Base-by-base conservation (phyloP, 805 yeast genomes). In the Nakazawaea populi region DNA sequence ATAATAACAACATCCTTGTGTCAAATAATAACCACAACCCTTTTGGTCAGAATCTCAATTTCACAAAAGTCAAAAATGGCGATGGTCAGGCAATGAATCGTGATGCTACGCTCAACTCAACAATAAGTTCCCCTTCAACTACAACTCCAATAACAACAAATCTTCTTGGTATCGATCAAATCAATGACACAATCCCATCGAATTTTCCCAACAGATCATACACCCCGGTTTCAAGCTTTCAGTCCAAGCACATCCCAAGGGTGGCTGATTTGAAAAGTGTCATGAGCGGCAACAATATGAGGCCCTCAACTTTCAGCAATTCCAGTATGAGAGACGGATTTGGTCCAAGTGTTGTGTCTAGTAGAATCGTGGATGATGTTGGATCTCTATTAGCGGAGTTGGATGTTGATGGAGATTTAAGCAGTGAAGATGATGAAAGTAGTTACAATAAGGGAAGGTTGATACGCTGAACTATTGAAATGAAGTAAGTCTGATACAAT, bases 251-350 rank as follows among this genome's bases (percentile, higher is more conserved):
- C 4, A 28, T 63, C 3, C 70, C 71, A 1, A 60, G 61, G 49
- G 71, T 67, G 1, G 49, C 63, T 6, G 71, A 69, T 49, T 61
- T 69, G 52, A 68, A 65, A 46, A 66, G 62, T 18, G 55, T 55
- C 5, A 52, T 61, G 42, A 43, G 45, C 14, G 44, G 51, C 1
- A 46, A 44, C 7, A 47, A 38, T 28, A 10, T 44, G 18, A 36
- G 47, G 24, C 27, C 46, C 11, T 34, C 46, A 11, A 28, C 35
- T 6, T 24, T 10, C 28, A 38, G 43, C 6, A 34, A 29, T 35
- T 32, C 24, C 12, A 41, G 39, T 24, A 29, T 45, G 10, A 27
- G 49, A 18, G 47, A 46, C 14, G 45, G 41, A 18, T 34, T 44
- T 10, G 42, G 36, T 4, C 39, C 52, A 12, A 51, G 53, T 46